Evolutionary conservation across 352 stramenopile species (phyloP).

Genomic region (Elongisporangium senticosum): DNA sequence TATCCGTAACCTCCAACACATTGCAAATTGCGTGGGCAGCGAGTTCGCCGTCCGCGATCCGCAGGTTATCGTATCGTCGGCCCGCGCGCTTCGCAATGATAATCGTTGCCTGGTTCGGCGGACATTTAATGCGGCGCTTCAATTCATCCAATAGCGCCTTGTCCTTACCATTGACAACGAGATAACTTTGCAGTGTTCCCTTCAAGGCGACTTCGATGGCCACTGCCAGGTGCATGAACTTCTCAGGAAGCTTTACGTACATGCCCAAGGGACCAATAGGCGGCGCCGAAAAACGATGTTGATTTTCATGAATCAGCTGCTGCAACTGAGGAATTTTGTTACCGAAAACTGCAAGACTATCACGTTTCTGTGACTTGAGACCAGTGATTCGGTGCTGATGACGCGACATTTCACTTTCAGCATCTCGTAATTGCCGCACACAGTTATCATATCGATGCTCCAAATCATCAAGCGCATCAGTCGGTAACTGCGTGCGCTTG

Average conservation of each 20-base stretch:
- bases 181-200: conserved; percentile 65
- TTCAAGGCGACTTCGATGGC: conserved; percentile 74
- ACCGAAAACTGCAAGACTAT: conserved; percentile 62
- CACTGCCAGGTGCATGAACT: conserved; percentile 59
- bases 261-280: conserved; percentile 75
- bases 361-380: conserved; percentile 44
- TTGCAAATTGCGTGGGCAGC: conserved; percentile 67
- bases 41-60: conserved; percentile 43
- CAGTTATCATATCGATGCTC: conserved; percentile 59
- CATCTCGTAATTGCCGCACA: conserved; percentile 46
- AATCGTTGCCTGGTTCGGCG: conserved; percentile 67
- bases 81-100: conserved; percentile 65
- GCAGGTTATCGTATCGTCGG: conserved; percentile 50
- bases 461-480: conserved; percentile 40
- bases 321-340: conserved; percentile 64
- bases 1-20: conserved; percentile 61
- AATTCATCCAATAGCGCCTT: conserved; percentile 72
- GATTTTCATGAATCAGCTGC: conserved; percentile 69
- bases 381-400: conserved; percentile 38
- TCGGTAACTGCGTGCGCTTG: conserved; percentile 19
- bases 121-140: conserved; percentile 61
- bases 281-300: conserved; percentile 47
- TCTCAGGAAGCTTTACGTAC: conserved; percentile 63
- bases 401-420: conserved; percentile 41
- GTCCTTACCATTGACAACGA: conserved; percentile 71